These are phyloP conservation scores for Raffaelea deltoideospora DNA, from an alignment of 2,329 filamentous ascomycete species.

Conservation along the genomic window DNA sequence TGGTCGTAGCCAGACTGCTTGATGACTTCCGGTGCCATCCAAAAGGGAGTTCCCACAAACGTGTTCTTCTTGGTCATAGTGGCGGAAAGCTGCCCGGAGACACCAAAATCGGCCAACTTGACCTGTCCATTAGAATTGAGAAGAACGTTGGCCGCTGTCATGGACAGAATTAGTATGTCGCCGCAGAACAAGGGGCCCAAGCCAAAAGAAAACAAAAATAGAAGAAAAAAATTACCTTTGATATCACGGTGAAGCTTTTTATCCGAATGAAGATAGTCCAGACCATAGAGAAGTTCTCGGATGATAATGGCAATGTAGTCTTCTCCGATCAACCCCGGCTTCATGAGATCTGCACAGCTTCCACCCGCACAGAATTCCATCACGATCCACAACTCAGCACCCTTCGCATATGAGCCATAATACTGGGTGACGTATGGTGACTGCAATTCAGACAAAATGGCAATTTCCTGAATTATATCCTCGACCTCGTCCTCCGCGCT, in stretches of 20 bases:
- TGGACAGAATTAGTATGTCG: too few species aligned
- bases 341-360: conserved; percentile 91
- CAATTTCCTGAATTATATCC: conserved; percentile 98
- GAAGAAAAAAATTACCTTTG: conserved; percentile 47
- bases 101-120: conserved; percentile 92
- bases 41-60: conserved; percentile 95
- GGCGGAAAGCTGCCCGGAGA: conserved; percentile 87
- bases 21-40: conserved; percentile 99
- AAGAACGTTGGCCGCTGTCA: conserved; percentile 75
- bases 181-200: too few species aligned
- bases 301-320: conserved; percentile 96
- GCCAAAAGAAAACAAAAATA: neutral
- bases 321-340: conserved; percentile 78
- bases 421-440: conserved; percentile 97
- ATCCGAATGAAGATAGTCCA: conserved; percentile 88
- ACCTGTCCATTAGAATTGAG: conserved; percentile 85
- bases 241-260: conserved; percentile 95
- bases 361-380: conserved; percentile 99
- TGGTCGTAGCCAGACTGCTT: conserved; percentile 97
- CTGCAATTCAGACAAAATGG: conserved; percentile 88
- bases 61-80: conserved; percentile 99
- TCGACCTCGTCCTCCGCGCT: conserved; percentile 98
- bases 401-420: conserved; percentile 91
- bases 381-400: conserved; percentile 95
- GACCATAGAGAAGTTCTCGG: conserved; percentile 70